Conservation (phyloP, 2,329 filamentous ascomycete species). For the Alternaria ventricosa region DNA sequence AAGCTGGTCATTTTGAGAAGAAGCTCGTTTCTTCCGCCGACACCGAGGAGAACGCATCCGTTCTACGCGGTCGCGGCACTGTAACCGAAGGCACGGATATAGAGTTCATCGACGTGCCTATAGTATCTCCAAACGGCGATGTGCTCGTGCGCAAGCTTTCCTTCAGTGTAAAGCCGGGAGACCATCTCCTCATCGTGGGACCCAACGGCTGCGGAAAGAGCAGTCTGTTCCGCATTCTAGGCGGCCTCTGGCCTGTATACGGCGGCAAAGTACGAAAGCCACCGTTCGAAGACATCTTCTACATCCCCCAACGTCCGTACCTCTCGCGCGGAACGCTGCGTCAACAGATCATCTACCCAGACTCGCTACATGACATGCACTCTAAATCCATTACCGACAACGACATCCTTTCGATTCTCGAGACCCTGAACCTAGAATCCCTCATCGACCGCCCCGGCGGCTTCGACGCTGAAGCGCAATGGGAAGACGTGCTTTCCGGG, state of each 20-base stretch:
- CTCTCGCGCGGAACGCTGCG: conserved; percentile 89
- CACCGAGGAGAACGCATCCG: conserved; percentile 79
- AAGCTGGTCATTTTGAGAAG: conserved; percentile 91
- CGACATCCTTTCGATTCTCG: conserved; percentile 78
- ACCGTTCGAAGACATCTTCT: conserved; percentile 92
- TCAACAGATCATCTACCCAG: conserved; percentile 96
- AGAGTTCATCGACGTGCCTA: conserved; percentile 86
- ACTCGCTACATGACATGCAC: conserved; percentile 85
- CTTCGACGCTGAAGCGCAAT: conserved; percentile 95
- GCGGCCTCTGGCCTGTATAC: conserved; percentile 97
- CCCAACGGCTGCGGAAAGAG: conserved; percentile 98
- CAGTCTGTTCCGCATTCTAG: conserved; percentile 92
- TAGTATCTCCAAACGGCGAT: conserved; percentile 96
- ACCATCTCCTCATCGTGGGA: conserved; percentile 92
- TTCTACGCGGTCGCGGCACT: conserved; percentile 81
- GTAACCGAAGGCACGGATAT: conserved; percentile 85
- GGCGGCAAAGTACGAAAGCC: conserved; percentile 93
- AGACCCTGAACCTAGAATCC: conserved; percentile 80
- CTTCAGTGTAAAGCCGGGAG: conserved; percentile 83
- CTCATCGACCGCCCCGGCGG: conserved; percentile 80
- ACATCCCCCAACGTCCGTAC: conserved; percentile 95
- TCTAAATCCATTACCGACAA: conserved; percentile 81
- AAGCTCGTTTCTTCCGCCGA: conserved; percentile 89
- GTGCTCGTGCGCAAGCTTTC: conserved; percentile 85
- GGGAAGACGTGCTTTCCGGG: conserved; percentile 91